These are phyloP conservation scores for Coemansia sp. DNA, from an alignment of 192 early-diverging fungal species.

Conservation along the genomic window DNA sequence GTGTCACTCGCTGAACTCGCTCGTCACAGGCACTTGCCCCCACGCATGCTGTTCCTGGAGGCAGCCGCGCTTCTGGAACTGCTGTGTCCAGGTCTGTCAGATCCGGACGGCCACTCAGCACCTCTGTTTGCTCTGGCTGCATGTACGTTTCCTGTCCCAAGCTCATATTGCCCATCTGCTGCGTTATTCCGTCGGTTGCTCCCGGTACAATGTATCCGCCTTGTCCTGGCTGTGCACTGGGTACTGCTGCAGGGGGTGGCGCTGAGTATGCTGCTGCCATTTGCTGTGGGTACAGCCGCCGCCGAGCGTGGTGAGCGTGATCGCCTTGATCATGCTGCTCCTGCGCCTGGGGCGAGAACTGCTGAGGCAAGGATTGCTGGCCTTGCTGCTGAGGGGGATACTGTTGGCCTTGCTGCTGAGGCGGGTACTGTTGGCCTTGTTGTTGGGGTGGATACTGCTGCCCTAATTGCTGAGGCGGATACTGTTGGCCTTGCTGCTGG, in stretches of 20 bases:
- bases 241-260: slow-evolving; percentile 9
- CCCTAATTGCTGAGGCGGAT: slow-evolving; percentile 2
- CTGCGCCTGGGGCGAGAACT: slow-evolving; percentile 10
- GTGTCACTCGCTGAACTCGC: slow-evolving; percentile 82
- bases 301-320: slow-evolving; percentile 4
- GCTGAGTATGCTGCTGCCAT: slow-evolving; percentile 20
- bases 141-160: slow-evolving; percentile 14
- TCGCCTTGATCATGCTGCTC: slow-evolving; percentile 16
- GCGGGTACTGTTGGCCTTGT: slow-evolving; percentile 7
- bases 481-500: slow-evolving; percentile 14
- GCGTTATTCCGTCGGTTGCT: slow-evolving; percentile 31
- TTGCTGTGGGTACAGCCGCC: slow-evolving; percentile 11
- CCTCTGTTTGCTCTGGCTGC: slow-evolving; percentile 30
- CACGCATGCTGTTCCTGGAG: slow-evolving; percentile 39
- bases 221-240: slow-evolving; percentile 12
- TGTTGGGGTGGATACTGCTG: slow-evolving; percentile 9
- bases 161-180: slow-evolving; percentile 49
- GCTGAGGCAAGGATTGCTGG: background rate
- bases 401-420: slow-evolving; percentile 1
- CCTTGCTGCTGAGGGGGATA: no score
- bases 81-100: slow-evolving; percentile 38
- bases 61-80: slow-evolving; percentile 42
- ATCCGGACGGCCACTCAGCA: slow-evolving; percentile 44
- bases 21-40: slow-evolving; percentile 60
- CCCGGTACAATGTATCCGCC: slow-evolving; percentile 51